Evolutionary conservation across 768 basidiomycete species (phyloP).

Genomic region (Amanita rimosa): DNA sequence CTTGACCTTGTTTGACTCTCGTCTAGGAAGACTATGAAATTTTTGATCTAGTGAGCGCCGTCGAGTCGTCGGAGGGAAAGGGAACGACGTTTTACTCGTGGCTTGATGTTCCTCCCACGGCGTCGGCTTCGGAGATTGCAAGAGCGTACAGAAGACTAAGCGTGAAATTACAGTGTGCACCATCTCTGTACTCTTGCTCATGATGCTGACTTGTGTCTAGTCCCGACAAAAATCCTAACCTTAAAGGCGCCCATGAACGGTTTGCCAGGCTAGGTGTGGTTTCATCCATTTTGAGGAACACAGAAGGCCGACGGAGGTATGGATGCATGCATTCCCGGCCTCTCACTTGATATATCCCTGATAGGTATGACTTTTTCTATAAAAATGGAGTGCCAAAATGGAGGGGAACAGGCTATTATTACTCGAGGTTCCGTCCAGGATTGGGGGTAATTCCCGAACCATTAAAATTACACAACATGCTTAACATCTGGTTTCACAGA

Average conservation of each 20-base stretch:
- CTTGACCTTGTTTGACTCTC: background rate
- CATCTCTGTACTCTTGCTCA: background rate
- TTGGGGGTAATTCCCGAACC: conserved; percentile 43
- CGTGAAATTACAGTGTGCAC: conserved; percentile 74
- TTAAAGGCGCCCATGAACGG: conserved; percentile 74
- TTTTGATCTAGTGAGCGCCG: conserved; percentile 79
- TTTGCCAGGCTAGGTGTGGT: conserved; percentile 91
- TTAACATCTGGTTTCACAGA: conserved; percentile 27
- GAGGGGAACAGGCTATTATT: conserved; percentile 96
- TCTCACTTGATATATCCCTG: conserved; percentile 4
- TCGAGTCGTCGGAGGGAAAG: conserved; percentile 82
- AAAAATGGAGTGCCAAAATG: conserved; percentile 96
- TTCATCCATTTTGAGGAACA: conserved; percentile 64
- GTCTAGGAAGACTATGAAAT: conserved; percentile 89
- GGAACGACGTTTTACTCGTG: conserved; percentile 95
- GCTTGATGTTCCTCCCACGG: conserved; percentile 70
- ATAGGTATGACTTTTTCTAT: conserved; percentile 87
- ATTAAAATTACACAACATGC: background rate
- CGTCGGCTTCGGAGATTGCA: conserved; percentile 64
- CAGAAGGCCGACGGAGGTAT: conserved; percentile 67
- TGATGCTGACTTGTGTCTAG: conserved; percentile 24
- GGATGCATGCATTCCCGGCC: conserved; percentile 13
- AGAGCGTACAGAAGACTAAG: conserved; percentile 91
- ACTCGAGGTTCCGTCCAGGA: conserved; percentile 91
- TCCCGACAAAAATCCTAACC: conserved; percentile 90